Evolutionary conservation across 2,329 filamentous ascomycete genomes (phyloP).

Genomic region (Dryadomyces quercus-mongolicae): DNA sequence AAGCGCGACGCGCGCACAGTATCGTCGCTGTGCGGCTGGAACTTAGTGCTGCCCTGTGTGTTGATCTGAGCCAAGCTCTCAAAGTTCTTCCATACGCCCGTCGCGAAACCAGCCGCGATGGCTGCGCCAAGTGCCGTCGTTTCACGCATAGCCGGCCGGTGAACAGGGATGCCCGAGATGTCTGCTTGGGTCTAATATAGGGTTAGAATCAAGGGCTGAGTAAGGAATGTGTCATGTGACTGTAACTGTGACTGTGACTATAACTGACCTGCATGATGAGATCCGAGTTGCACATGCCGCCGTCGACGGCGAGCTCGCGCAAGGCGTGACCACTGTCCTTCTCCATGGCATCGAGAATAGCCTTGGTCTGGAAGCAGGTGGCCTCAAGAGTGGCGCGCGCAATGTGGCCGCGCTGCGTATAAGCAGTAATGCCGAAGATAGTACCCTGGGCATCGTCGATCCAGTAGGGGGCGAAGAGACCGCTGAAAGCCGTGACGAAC

Average conservation of each 20-base stretch:
- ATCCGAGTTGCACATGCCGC: slow-evolving; percentile 79
- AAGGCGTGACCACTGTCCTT: slow-evolving; percentile 68
- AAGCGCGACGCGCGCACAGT: slow-evolving; percentile 29
- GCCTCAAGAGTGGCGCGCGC: slow-evolving; percentile 83
- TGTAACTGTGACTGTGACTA: slow-evolving; percentile 9
- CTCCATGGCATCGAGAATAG: slow-evolving; percentile 85
- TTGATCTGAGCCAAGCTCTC: slow-evolving; percentile 64
- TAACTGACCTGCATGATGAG: slow-evolving; percentile 60
- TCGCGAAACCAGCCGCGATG: slow-evolving; percentile 77
- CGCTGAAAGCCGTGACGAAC: slow-evolving; percentile 83
- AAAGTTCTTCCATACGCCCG: slow-evolving; percentile 65
- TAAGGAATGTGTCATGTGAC: not conserved
- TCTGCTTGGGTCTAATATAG: slow-evolving; percentile 60
- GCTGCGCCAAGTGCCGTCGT: slow-evolving; percentile 81
- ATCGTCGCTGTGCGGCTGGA: slow-evolving; percentile 49
- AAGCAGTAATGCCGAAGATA: slow-evolving; percentile 74
- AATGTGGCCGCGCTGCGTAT: slow-evolving; percentile 77
- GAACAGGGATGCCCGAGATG: slow-evolving; percentile 68
- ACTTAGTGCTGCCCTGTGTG: slow-evolving; percentile 54
- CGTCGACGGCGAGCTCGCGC: slow-evolving; percentile 68
- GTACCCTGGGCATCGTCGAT: slow-evolving; percentile 87
- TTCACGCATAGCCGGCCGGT: slow-evolving; percentile 79
- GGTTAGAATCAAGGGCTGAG: not conserved
- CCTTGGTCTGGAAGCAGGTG: slow-evolving; percentile 85
- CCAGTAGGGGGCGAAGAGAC: slow-evolving; percentile 89